Evolutionary conservation across 306 rosid species (phyloP), one percentile per base, ranked within the genome.

Genomic region (Ormosia emarginata): DNA sequence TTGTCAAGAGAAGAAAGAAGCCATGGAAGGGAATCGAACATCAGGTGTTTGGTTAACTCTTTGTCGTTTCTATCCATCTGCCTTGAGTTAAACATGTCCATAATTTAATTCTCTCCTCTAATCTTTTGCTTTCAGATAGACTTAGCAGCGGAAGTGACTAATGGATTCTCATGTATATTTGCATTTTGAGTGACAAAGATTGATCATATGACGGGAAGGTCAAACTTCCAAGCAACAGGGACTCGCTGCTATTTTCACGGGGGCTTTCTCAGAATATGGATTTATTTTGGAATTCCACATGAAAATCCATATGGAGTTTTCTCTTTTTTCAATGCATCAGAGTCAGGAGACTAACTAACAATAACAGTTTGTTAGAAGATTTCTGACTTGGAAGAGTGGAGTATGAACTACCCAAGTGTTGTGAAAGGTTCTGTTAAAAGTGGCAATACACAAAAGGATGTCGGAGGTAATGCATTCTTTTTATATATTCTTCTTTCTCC

Each of bases 1-100:
- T 92, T 96, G 99, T 85, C 98, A 94, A 79, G 99, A 86, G 89
- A 96, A 96, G 89, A 93, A 91, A 89, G 99, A 92, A 83, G 99
- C 97, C 79, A 96, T 96, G 99, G 99, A 96, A 88, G 99, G 98
- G 81, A 93, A 92, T 84, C 89, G 89, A 92, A 79, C 82, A 18
- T 72, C 87, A 44, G 98, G 98, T 86, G 78, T 89, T 88, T 81
- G 55, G 70, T 75, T 49, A 15, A 41, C 44, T 75, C 52, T 63
- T 11, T 72, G 4, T 84, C 47, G 37, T 70, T 75, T 18, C 74
- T 67, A 50, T 66, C 63, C 61, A 17, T 82, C 77, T 52, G 32
- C 61, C 40, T 69, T 57, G 56, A 65, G 66, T 41, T 73, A 39
- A 36, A 78, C 5, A 2, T 70, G 44, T 50, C 79, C 79, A 50